Evolutionary conservation across 495 filamentous ascomycete species (phyloP).

Genomic region (Apodospora peruviana): DNA sequence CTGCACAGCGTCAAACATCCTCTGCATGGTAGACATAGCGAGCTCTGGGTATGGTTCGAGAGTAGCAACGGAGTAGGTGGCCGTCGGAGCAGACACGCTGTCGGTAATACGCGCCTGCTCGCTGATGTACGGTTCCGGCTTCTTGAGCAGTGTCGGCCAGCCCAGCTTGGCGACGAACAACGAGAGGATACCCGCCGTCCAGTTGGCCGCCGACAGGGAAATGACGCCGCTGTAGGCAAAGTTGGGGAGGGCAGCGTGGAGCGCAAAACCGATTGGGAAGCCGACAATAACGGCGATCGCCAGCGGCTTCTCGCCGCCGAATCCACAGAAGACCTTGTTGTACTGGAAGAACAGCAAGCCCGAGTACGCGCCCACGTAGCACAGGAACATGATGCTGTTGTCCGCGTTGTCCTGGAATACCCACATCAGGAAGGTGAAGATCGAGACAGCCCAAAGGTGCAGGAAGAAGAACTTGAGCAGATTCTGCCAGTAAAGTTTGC

Average conservation of each 20-base stretch:
- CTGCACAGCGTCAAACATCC: background rate
- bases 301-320: conserved; percentile 48
- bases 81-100: background rate
- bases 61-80: background rate
- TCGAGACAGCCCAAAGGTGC: conserved; percentile 52
- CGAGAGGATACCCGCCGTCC: conserved; percentile 48
- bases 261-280: conserved; percentile 33
- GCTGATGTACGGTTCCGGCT: background rate
- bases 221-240: conserved; percentile 47
- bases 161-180: conserved; percentile 34
- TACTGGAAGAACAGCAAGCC: conserved; percentile 58
- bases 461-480: conserved; percentile 47
- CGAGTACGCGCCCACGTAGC: conserved; percentile 51
- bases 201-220: conserved; percentile 46
- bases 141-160: conserved; percentile 16
- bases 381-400: conserved; percentile 41
- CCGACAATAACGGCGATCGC: conserved; percentile 41
- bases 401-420: conserved; percentile 37
- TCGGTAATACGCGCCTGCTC: background rate
- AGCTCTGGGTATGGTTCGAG: conserved; percentile 2
- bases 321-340: conserved; percentile 54
- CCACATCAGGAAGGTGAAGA: conserved; percentile 50
- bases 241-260: conserved; percentile 28
- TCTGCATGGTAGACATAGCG: background rate
- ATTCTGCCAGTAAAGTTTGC: conserved; percentile 51